phyloP scores from a whole-genome alignment of 108 stramenopile species.

The Parietichytrium sp. region DNA sequence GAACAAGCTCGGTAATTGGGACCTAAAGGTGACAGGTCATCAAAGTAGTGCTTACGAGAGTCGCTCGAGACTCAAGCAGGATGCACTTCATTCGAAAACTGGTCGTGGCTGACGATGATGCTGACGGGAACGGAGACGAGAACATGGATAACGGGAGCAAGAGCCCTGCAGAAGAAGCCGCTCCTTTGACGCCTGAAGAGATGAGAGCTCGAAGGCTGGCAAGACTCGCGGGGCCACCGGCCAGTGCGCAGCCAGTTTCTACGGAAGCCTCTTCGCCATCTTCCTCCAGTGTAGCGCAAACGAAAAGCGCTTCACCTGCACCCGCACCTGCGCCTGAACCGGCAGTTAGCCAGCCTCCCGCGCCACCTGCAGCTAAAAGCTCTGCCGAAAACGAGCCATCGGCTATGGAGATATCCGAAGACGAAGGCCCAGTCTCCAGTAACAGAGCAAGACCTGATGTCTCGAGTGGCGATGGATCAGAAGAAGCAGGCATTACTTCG shows the following conservation, averaged over 20 bases:
- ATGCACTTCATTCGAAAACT: constrained; percentile 26
- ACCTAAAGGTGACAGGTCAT: too few relatives aligned
- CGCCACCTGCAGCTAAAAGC: neutral
- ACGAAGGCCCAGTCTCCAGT: too few relatives aligned
- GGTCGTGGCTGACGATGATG: neutral
- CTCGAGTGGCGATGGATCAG: too few relatives aligned
- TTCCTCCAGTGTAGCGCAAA: neutral
- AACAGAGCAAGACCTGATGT: too few relatives aligned
- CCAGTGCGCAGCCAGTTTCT: too few relatives aligned
- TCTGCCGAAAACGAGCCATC: neutral
- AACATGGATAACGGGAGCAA: neutral
- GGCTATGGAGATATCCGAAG: neutral
- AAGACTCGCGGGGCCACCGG: too few relatives aligned
- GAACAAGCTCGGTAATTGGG: too few relatives aligned
- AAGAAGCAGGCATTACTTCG: neutral
- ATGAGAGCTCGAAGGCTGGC: neutral
- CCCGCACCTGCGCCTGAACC: neutral
- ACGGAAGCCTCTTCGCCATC: too few relatives aligned
- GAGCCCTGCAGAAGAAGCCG: neutral
- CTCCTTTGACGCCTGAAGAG: constrained; percentile 21
- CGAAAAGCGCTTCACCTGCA: neutral
- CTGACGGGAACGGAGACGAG: neutral
- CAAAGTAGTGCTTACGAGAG: too few relatives aligned
- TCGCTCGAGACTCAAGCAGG: too few relatives aligned
- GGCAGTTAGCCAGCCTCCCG: neutral